Conservation (phyloP, 2,329 filamentous ascomycete species). For the Fusarium poae region DNA sequence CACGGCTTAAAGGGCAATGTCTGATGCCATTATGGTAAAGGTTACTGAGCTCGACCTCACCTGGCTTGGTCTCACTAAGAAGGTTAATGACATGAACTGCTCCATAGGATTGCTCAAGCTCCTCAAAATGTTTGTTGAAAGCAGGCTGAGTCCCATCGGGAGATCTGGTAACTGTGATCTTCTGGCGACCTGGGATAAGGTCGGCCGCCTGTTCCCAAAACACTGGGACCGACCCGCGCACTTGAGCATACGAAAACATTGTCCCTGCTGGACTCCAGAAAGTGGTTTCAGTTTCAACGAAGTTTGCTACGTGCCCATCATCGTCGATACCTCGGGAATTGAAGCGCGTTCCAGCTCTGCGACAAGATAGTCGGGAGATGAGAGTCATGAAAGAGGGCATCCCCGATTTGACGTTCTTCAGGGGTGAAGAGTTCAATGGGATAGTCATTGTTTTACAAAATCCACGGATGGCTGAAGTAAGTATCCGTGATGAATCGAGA, state of each 20-base stretch:
- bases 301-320: conserved; percentile 97
- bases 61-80: conserved; percentile 88
- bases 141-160: conserved; percentile 92
- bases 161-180: conserved; percentile 90
- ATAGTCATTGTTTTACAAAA: conserved; percentile 91
- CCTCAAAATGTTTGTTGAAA: conserved; percentile 94
- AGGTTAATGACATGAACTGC: conserved; percentile 94
- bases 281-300: conserved; percentile 96
- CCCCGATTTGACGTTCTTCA: conserved; percentile 74
- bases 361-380: conserved; percentile 91
- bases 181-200: conserved; percentile 90
- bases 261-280: conserved; percentile 85
- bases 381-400: conserved; percentile 87
- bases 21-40: conserved; percentile 83
- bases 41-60: conserved; percentile 85
- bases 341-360: conserved; percentile 92
- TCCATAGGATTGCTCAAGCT: conserved; percentile 87
- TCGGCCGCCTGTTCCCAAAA: conserved; percentile 97
- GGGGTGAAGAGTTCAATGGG: conserved; percentile 79
- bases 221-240: conserved; percentile 91
- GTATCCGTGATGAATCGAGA: conserved; percentile 86
- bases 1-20: conserved; percentile 77
- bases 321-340: conserved; percentile 98
- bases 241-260: conserved; percentile 93
- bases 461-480: conserved; percentile 94